Base-by-base conservation (phyloP, 345 rosid genomes). In the Sapria himalayana region DNA sequence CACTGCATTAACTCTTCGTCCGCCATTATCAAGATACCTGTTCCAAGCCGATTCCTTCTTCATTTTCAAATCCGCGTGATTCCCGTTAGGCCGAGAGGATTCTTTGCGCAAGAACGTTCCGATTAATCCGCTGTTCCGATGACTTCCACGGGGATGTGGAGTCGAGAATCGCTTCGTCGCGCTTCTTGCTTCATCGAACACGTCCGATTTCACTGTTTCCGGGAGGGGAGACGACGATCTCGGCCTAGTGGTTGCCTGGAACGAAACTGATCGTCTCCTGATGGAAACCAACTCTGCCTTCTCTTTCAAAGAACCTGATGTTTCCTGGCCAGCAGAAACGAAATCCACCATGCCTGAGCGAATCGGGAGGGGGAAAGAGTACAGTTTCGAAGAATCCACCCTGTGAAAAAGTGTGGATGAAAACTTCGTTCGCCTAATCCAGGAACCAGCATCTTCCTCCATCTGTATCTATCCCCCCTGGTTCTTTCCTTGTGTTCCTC, bases 381-480 rank as follows among this genome's bases (percentile, higher is more conserved):
- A 56, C 60, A 74, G 57, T 52, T 51, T 66, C 6, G 92, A 69
- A 11, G 76, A 44, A 52, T 84, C 79, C 21, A 84, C 38, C 46
- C 99, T 74, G 42, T 80, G 73, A 50, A 70, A 84, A 51, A 91
- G 62, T 2, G 95, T 91, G 7, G 77, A 92, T 22, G 99, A 84
- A 56, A 65, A 91, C 22, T 80, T 91, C 0, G 92, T 46, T 63
- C 99, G 71, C 72, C 99, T 69, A 25, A 91, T 56, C 99, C 93
- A 91, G 24, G 95, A 91, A 61, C 32, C 39, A 44, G 67, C 57
- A 17, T 75, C 89, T 41, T 73, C 95, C 50, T 56, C 84, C 93
- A 80, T 89, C 29, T 57, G n/a, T n/a, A n/a, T n/a, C n/a, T n/a
- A n/a, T n/a, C n/a, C n/a, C n/a, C n/a, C n/a, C n/a, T n/a, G n/a